Evolutionary conservation across 306 rosid genomes (phyloP).

Genomic region (Acacia acuminata): DNA sequence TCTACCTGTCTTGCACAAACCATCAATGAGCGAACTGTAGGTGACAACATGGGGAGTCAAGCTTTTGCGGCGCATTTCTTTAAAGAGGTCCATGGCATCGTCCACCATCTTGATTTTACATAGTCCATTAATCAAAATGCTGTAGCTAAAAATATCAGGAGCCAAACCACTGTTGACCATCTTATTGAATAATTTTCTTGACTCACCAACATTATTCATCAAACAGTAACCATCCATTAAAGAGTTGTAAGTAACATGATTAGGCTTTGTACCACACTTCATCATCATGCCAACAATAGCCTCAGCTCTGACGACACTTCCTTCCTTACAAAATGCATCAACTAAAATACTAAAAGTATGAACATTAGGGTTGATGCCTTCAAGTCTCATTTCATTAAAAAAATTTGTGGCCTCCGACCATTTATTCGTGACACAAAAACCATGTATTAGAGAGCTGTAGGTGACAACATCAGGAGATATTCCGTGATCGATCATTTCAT

Average conservation of each 20-base stretch:
- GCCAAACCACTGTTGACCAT: background rate
- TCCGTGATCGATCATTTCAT: background rate
- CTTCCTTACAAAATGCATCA: too few species aligned
- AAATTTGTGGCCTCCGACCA: background rate
- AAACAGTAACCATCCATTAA: background rate
- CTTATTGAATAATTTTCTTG: background rate
- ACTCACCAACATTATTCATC: background rate
- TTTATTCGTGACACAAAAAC: background rate
- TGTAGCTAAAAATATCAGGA: background rate
- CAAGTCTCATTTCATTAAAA: too few species aligned
- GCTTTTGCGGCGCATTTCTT: too few species aligned
- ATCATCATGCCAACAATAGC: too few species aligned
- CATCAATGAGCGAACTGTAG: too few species aligned
- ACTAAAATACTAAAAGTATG: too few species aligned
- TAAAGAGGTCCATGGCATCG: background rate
- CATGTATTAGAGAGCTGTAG: background rate
- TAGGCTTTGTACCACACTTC: too few species aligned
- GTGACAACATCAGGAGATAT: background rate
- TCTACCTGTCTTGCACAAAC: too few species aligned
- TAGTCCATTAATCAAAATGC: background rate
- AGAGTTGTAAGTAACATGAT: background rate
- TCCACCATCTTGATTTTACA: background rate
- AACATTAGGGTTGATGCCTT: too few species aligned
- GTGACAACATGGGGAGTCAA: too few species aligned
- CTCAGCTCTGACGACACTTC: too few species aligned